A percentile compares a stretch with the other conserved stretches of the same genome.
phyloP scores from a whole-genome alignment of 306 rosid species.

The Castanea crenata region DNA sequence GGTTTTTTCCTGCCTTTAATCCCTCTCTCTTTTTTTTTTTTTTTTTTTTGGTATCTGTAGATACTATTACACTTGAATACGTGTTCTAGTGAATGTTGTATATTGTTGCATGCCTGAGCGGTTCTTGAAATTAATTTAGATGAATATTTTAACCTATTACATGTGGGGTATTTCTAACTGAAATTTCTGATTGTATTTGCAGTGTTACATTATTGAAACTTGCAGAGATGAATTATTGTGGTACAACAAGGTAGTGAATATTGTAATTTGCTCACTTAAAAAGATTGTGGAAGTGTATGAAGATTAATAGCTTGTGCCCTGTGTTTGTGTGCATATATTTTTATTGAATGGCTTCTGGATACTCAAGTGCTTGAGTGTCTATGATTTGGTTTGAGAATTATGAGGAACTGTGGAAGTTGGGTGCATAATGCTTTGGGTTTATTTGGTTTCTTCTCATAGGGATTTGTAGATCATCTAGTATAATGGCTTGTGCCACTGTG shows the following conservation, averaged over 20 bases:
- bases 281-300: not conserved
- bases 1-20: not conserved
- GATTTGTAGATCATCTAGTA: too few species aligned
- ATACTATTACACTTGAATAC: not conserved
- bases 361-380: not conserved
- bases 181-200: constrained; percentile 35
- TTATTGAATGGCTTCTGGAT: too few species aligned
- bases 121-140: not conserved
- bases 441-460: too few species aligned
- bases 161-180: constrained; percentile 17
- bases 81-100: not conserved
- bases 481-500: too few species aligned
- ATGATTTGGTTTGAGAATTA: not conserved
- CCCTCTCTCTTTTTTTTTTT: not conserved
- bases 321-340: too few species aligned
- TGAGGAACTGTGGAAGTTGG: too few species aligned
- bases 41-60: not conserved
- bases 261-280: not conserved
- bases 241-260: constrained; percentile 81
- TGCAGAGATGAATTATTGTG: constrained; percentile 87
- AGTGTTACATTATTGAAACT: constrained; percentile 90
- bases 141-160: not conserved
- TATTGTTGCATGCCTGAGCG: not conserved
- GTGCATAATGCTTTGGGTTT: too few species aligned
- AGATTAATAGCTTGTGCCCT: not conserved